A percentile compares a stretch with the other conserved stretches of the same genome.
Conservation (phyloP, 106 monocot species). For the Iris macrosiphon region DNA sequence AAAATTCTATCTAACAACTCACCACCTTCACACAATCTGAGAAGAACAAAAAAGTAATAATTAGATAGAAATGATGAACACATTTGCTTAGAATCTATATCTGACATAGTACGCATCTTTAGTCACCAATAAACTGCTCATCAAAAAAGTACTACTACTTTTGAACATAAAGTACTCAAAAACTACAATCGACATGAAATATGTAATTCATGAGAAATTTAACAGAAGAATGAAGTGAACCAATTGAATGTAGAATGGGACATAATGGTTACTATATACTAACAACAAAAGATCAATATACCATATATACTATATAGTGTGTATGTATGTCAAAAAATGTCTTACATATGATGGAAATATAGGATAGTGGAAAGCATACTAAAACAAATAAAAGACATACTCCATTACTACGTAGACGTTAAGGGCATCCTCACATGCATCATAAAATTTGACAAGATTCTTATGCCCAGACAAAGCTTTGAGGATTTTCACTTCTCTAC, state of each 20-base stretch:
- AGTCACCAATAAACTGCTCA: too few relatives aligned
- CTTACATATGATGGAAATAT: conserved; percentile 1
- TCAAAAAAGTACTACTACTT: too few relatives aligned
- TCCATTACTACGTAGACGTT: conserved; percentile 99
- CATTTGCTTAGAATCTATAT: not conserved
- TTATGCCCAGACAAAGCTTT: conserved; percentile 78
- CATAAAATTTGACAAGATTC: conserved; percentile 82
- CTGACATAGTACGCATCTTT: not conserved
- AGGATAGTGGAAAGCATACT: too few relatives aligned
- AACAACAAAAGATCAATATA: not conserved
- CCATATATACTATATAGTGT: not conserved
- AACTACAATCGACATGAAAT: too few relatives aligned
- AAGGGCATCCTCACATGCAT: conserved; percentile 96
- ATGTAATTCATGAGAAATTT: too few relatives aligned
- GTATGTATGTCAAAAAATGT: not conserved
- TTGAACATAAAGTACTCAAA: too few relatives aligned
- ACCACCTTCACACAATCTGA: conserved; percentile 56
- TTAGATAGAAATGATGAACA: not conserved
- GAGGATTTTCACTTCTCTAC: conserved; percentile 94
- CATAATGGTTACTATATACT: not conserved
- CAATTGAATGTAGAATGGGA: not conserved
- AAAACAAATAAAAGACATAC: conserved; percentile 49
- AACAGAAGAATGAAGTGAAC: not conserved
- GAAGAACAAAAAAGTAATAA: conserved; percentile 1
- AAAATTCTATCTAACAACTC: conserved; percentile 25